These are phyloP conservation scores for Hyphodiscus hymeniophilus DNA, from an alignment of 495 filamentous ascomycete species.

Conservation along the genomic window DNA sequence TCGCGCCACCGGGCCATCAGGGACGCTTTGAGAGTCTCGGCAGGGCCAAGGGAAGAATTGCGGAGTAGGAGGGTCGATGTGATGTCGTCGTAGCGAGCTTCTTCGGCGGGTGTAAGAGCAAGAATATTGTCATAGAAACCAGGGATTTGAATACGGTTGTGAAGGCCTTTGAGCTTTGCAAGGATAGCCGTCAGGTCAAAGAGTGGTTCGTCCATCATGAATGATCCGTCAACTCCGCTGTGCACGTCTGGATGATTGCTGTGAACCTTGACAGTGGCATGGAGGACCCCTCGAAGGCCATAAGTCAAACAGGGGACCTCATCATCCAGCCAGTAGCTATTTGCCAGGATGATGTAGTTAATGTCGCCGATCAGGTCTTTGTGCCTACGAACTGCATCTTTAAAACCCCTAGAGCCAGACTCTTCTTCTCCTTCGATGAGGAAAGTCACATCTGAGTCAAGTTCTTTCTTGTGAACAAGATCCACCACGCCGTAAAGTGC, in stretches of 20 bases:
- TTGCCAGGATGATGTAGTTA: constrained; percentile 89
- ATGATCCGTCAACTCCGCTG: constrained; percentile 89
- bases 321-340: constrained; percentile 98
- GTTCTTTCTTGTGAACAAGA: constrained; percentile 63
- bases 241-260: constrained; percentile 86
- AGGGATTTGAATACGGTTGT: constrained; percentile 54
- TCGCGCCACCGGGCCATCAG: constrained; percentile 95
- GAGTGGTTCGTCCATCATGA: constrained; percentile 77
- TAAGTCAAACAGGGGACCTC: constrained; percentile 93
- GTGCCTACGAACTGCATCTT: constrained; percentile 64
- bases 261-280: constrained; percentile 80
- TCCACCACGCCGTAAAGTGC: constrained; percentile 90
- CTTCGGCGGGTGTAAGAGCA: constrained; percentile 65
- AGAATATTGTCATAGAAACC: constrained; percentile 82
- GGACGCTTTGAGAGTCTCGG: constrained; percentile 60
- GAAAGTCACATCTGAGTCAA: constrained; percentile 84
- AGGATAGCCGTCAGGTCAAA: constrained; percentile 83
- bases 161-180: constrained; percentile 62
- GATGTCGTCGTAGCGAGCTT: constrained; percentile 77
- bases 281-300: constrained; percentile 87
- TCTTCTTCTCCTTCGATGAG: constrained; percentile 97
- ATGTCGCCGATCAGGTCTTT: constrained; percentile 81
- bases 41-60: constrained; percentile 56
- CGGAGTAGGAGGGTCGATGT: constrained; percentile 62
- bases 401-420: constrained; percentile 83